phyloP scores from a whole-genome alignment of 2,329 filamentous ascomycete species.

The Hypoxylon sp. region DNA sequence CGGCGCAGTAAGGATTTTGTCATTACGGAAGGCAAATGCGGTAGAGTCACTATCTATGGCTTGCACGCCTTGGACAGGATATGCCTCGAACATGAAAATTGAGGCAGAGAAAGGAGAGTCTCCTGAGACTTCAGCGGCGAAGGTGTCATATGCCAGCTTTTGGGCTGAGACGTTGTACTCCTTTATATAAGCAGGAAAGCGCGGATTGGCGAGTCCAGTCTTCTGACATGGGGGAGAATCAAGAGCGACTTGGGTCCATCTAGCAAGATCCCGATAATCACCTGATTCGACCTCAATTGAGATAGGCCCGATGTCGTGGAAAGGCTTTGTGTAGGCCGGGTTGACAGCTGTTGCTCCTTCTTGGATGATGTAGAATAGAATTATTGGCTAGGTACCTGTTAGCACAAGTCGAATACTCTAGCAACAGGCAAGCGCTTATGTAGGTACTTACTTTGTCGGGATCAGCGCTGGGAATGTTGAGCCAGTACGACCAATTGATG shows the following conservation, averaged over 20 bases:
- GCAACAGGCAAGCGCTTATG: background rate
- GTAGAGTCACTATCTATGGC: slow-evolving; percentile 32
- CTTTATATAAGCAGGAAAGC: slow-evolving; percentile 44
- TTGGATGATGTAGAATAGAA: slow-evolving; percentile 61
- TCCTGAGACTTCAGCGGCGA: slow-evolving; percentile 51
- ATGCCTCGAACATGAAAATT: slow-evolving; percentile 46
- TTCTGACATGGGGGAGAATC: slow-evolving; percentile 38
- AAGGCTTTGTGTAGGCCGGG: slow-evolving; percentile 59
- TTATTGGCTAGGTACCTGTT: slow-evolving; percentile 55
- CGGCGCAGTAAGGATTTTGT: slow-evolving; percentile 34
- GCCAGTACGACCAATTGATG: slow-evolving; percentile 62
- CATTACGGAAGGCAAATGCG: slow-evolving; percentile 43
- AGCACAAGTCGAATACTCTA: background rate
- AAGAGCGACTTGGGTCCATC: slow-evolving; percentile 54
- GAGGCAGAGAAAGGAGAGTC: slow-evolving; percentile 52
- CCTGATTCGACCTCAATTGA: slow-evolving; percentile 55
- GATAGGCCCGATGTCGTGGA: slow-evolving; percentile 58
- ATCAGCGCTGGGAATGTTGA: slow-evolving; percentile 59
- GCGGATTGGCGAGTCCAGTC: slow-evolving; percentile 34
- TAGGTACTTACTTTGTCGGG: slow-evolving; percentile 56
- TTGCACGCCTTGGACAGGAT: slow-evolving; percentile 41
- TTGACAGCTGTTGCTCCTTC: slow-evolving; percentile 61
- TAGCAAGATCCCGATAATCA: slow-evolving; percentile 62
- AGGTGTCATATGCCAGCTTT: slow-evolving; percentile 57
- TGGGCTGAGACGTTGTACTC: slow-evolving; percentile 56